Evolutionary conservation across 1,284 basidiomycete species (phyloP), one percentile per base, ranked within the genome.

Genomic region (Moesziomyces parantarcticus): DNA sequence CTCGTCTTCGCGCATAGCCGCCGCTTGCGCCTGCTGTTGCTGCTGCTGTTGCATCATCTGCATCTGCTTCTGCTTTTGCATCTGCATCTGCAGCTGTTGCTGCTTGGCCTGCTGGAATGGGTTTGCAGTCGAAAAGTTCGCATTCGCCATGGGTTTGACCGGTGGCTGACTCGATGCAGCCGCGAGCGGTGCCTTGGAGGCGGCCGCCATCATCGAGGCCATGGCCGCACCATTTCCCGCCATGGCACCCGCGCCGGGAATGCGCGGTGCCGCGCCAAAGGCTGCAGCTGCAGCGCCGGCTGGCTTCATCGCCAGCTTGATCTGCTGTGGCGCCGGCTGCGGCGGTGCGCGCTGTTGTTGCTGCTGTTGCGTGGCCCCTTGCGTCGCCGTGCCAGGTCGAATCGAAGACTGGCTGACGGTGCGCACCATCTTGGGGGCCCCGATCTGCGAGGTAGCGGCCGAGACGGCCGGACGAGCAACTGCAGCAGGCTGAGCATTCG

Each of bases 81-180:
- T 49, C 41, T 57, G 58, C 52, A 48, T 20, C 50, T 74, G 70
- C 50, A 63, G 44, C 29, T 68, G 70, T 34, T 74, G 70, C 55
- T 73, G 70, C 58, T 73, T 73, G 54, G 70, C 70, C 44, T 72
- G 69, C 32, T 72, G 69, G 59, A 72, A 72, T 9, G 69, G 69
- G 49, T 72, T 72, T 13, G 69, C 51, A 16, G 69, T 59, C 8
- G 63, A 72, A 42, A 72, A 72, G 51, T 63, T 67, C 52, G 63
- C 62, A 20, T 71, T 71, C 7, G 62, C 62, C 68, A 71, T 71
- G n/a, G 62, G 3, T 40, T 62, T 60, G 50, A 54, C 40, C 32
- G 62, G 34, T 20, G 59, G 39, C 40, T 50, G 59, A 21, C 22
- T 29, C 22, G 34, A 18, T 42, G 21, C 11, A 20, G n/a, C 20